These are phyloP conservation scores for Scheffersomyces insectosa DNA, from an alignment of 1,139 yeast species.

Conservation along the genomic window DNA sequence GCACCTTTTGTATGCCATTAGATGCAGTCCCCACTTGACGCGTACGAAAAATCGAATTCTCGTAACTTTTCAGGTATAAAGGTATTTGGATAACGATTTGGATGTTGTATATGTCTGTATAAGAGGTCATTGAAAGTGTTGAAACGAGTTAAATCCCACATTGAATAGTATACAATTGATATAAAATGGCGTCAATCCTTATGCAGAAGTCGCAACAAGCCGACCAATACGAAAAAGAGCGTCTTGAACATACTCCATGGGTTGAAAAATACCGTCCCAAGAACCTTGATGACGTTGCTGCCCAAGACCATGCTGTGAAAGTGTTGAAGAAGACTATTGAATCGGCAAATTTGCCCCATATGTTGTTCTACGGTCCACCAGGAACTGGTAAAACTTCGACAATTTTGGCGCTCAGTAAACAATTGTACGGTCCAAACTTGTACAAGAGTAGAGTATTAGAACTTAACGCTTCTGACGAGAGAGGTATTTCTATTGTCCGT, in stretches of 20 bases:
- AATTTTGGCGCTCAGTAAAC: constrained; percentile 81
- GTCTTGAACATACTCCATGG: constrained; percentile 67
- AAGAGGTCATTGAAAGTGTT: too few species aligned
- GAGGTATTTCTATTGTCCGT: constrained; percentile 93
- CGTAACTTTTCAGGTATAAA: too few species aligned
- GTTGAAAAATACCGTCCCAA: constrained; percentile 85
- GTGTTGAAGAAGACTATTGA: constrained; percentile 79
- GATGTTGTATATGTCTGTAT: too few species aligned
- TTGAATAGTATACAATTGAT: too few species aligned
- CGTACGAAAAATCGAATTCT: too few species aligned
- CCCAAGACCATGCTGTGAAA: constrained; percentile 87
- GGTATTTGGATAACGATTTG: too few species aligned
- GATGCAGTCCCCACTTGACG: too few species aligned
- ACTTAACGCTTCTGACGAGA: constrained; percentile 92
- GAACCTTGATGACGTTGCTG: constrained; percentile 78
- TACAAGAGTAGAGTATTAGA: constrained; percentile 81
- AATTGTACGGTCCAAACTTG: constrained; percentile 71
- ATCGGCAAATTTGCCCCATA: constrained; percentile 87
- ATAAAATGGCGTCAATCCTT: constrained; percentile 16
- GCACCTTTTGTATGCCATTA: too few species aligned
- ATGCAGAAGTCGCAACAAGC: constrained; percentile 17
- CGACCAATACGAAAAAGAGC: constrained; percentile 40
- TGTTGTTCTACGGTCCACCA: constrained; percentile 96
- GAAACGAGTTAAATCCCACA: too few species aligned
- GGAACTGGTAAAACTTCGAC: constrained; percentile 98